Conservation (phyloP, 2,329 filamentous ascomycete genomes). For the Nannizzia gypsea region DNA sequence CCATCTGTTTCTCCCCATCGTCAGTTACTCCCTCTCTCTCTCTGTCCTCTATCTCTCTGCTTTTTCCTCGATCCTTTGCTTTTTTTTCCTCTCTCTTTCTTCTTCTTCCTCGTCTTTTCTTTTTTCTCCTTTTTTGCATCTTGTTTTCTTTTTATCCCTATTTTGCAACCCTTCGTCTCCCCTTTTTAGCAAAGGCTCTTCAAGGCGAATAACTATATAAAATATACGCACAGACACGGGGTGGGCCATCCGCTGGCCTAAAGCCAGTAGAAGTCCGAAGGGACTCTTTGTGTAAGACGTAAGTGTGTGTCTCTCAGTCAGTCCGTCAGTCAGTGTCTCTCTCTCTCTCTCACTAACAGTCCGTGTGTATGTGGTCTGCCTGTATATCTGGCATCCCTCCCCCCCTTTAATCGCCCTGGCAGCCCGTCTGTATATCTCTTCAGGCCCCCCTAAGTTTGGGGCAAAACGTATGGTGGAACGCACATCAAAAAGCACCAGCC, state of each 20-base stretch:
- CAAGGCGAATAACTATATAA: not conserved
- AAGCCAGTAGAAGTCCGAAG: too few species aligned
- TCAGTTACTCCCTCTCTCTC: not conserved
- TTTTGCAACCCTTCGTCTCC: not conserved
- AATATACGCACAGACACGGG: not conserved
- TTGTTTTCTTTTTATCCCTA: not conserved
- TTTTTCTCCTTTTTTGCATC: not conserved
- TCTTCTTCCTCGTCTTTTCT: not conserved
- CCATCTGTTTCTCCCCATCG: too few species aligned
- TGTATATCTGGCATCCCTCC: not conserved
- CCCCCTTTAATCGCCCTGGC: too few species aligned
- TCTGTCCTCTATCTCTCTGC: not conserved
- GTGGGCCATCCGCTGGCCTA: conserved; percentile 1
- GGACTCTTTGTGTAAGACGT: too few species aligned
- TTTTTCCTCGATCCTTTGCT: not conserved
- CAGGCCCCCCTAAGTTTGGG: not conserved
- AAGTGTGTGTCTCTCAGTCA: too few species aligned
- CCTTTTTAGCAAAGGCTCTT: not conserved
- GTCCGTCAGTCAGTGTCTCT: too few species aligned
- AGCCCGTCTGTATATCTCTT: too few species aligned
- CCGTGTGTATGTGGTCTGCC: too few species aligned
- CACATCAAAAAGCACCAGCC: conserved; percentile 2
- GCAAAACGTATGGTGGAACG: not conserved
- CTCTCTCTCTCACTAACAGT: not conserved
- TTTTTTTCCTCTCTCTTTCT: not conserved